Evolutionary conservation across 306 rosid genomes (phyloP).

Genomic region (Dalbergia cochinchinensis): DNA sequence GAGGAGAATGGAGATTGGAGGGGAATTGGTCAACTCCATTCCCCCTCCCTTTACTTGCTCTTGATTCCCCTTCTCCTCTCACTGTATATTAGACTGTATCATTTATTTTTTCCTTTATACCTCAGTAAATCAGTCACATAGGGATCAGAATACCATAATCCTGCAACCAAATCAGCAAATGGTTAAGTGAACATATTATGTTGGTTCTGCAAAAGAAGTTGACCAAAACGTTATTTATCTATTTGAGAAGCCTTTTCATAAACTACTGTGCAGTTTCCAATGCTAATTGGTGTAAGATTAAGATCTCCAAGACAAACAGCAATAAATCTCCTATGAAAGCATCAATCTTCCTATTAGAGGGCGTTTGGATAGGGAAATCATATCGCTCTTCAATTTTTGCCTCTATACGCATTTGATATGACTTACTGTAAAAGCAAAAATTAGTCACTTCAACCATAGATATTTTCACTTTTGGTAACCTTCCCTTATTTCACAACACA

Average conservation of each 20-base stretch:
- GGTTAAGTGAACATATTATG: background rate
- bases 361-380: no score
- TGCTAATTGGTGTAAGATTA: constrained; percentile 5
- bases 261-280: background rate
- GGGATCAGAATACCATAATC: background rate
- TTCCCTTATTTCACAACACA: constrained; percentile 3
- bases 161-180: constrained; percentile 10
- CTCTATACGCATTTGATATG: background rate
- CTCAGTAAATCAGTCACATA: constrained; percentile 10
- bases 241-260: background rate
- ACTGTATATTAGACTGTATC: constrained; percentile 15
- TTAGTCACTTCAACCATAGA: background rate
- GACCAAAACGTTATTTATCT: background rate
- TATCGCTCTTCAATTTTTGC: background rate
- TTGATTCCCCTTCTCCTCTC: constrained; percentile 11
- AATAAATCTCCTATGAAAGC: constrained; percentile 12
- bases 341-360: background rate
- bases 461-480: background rate
- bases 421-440: background rate
- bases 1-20: constrained; percentile 29
- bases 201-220: background rate
- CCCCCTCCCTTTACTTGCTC: background rate
- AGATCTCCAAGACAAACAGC: background rate
- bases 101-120: constrained; percentile 6
- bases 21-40: background rate